Percentiles rank a stretch among this genome's conserved stretches.
These are phyloP conservation scores for Coniella vitis DNA, from an alignment of 2,329 filamentous ascomycete genomes.

Conservation along the genomic window DNA sequence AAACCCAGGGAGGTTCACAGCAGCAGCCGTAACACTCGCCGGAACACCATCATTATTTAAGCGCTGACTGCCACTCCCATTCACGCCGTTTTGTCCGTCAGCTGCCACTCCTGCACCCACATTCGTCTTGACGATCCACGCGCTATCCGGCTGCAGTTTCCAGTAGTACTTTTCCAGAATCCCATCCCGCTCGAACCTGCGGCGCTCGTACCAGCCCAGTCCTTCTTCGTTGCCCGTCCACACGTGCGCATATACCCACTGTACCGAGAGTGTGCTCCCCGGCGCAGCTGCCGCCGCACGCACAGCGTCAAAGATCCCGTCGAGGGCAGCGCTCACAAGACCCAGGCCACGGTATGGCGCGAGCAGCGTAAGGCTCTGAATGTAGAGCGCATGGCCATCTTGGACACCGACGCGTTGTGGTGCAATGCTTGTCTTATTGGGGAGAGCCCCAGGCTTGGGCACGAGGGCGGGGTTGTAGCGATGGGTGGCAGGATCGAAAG, in stretches of 20 bases:
- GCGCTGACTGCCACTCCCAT: constrained; percentile 8
- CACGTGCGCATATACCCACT: constrained; percentile 51
- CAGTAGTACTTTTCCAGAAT: constrained; percentile 55
- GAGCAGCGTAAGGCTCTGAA: constrained; percentile 57
- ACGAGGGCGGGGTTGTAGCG: constrained; percentile 12
- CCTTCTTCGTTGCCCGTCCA: constrained; percentile 62
- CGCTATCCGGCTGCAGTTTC: constrained; percentile 53
- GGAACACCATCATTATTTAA: not conserved
- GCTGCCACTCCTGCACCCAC: constrained; percentile 24
- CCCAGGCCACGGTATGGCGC: constrained; percentile 57
- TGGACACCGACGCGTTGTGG: constrained; percentile 18
- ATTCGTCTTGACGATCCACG: constrained; percentile 50
- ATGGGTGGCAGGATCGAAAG: constrained; percentile 23
- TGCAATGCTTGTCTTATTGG: constrained; percentile 5
- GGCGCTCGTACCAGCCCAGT: constrained; percentile 53
- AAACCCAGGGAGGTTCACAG: constrained; percentile 21
- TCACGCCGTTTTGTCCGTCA: constrained; percentile 1
- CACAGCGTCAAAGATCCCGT: constrained; percentile 39
- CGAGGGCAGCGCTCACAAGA: constrained; percentile 50
- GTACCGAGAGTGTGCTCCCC: constrained; percentile 2
- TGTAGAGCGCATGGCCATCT: constrained; percentile 50
- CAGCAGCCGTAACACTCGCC: constrained; percentile 24
- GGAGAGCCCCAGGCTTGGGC: not conserved
- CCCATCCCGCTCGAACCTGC: constrained; percentile 47
- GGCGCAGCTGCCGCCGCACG: constrained; percentile 26